Base-by-base conservation (phyloP, 352 stramenopile genomes). In the Peronospora belbahrii region DNA sequence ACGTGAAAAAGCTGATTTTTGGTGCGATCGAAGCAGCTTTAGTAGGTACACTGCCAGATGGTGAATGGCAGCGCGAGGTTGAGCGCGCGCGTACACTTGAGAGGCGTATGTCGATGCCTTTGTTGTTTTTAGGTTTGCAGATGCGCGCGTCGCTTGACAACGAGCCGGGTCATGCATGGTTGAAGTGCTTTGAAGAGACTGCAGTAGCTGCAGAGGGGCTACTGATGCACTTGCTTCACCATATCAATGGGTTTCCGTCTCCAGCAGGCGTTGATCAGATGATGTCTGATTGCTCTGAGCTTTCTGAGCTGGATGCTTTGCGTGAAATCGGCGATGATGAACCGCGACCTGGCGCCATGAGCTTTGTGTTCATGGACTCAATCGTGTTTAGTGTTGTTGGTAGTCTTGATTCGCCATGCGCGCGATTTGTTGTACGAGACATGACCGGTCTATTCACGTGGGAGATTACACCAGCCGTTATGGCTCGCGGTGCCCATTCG, bases 321-420 rank as follows among this genome's bases (percentile, higher is more conserved):
- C 42, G 52, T 20, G 52, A 59, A 9, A 52, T 35, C 22, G 53
- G 48, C 0, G 70, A 72, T 27, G 59, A 75, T 33, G 49, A 66
- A 9, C 50, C 41, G 2, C 50, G 44, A 5, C 59, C 65, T 18
- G 57, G 61, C 0, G 67, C 70, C 2, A 54, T 91, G n/a, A 89
- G 77, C 42, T 94, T 94, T 59, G 78, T 94, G 22, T 91, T 88
- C 37, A 90, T 94, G 79, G 76, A 91, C 42, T 86, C 79, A 18
- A 86, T 94, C 42, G 70, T 94, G 8, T 79, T 94, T 25, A 91
- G 69, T 7, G 77, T 94, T 19, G 70, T 94, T 4, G 82, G 82
- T 9, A 90, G 79, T 32, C 44, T 90, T 7, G 81, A 90, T 43
- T 87, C 82, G 0, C 67, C 74, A 1, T 89, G 74, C 30, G 77